Conservation (phyloP, 805 yeast genomes). For the Hanseniaspora thailandica region DNA sequence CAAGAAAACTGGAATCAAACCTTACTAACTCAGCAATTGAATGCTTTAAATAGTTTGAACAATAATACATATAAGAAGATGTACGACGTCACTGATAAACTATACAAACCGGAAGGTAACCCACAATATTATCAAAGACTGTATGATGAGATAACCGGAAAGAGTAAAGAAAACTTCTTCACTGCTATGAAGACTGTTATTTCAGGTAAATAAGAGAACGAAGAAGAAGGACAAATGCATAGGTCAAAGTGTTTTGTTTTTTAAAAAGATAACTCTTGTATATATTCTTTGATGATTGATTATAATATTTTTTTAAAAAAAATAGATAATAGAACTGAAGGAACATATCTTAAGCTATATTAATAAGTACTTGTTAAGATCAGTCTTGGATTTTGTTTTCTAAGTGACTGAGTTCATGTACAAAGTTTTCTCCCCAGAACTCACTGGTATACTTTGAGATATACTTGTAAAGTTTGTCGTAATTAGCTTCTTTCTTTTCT, state of each 20-base stretch:
- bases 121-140: constrained; percentile 66
- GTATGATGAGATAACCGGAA: constrained; percentile 57
- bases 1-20: constrained; percentile 42
- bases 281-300: background rate
- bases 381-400: constrained; percentile 18
- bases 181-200: constrained; percentile 63
- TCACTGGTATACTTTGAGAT: constrained; percentile 89
- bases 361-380: background rate
- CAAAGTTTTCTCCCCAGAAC: constrained; percentile 95
- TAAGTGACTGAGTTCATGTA: constrained; percentile 58
- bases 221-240: background rate
- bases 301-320: background rate
- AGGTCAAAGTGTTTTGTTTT: too few species aligned
- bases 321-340: too few species aligned
- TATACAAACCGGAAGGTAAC: constrained; percentile 73
- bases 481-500: constrained; percentile 69
- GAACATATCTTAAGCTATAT: too few species aligned
- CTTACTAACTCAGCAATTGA: constrained; percentile 41
- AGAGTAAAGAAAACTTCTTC: constrained; percentile 51
- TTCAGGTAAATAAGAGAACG: constrained; percentile 47
- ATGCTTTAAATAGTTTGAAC: constrained; percentile 44
- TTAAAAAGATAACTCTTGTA: background rate
- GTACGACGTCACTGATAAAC: constrained; percentile 53
- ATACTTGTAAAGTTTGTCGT: constrained; percentile 72
- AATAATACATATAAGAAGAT: constrained; percentile 52